Conservation (phyloP, 2,329 filamentous ascomycete genomes). For the Epichloe gansuensis region DNA sequence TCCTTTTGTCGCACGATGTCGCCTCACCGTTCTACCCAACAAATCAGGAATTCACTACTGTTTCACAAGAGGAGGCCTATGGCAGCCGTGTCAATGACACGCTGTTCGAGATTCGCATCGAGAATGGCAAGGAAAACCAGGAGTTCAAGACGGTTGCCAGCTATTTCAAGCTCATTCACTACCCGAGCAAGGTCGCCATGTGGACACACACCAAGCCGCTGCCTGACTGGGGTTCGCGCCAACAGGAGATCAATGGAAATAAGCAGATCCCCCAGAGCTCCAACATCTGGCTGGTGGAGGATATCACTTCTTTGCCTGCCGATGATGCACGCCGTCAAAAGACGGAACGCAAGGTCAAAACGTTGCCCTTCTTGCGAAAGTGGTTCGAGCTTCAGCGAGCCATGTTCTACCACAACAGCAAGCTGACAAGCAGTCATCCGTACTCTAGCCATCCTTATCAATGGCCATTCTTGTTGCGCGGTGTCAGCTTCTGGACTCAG, state of each 20-base stretch:
- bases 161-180: conserved; percentile 92
- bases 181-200: conserved; percentile 94
- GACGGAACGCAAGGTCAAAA: conserved; percentile 67
- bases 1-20: conserved; percentile 89
- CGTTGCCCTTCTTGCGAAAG: conserved; percentile 78
- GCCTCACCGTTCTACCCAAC: conserved; percentile 93
- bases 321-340: conserved; percentile 64
- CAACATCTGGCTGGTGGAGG: conserved; percentile 90
- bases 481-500: conserved; percentile 99
- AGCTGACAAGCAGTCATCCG: conserved; percentile 90
- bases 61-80: conserved; percentile 56
- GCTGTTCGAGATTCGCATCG: conserved; percentile 82
- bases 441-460: conserved; percentile 92
- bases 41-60: conserved; percentile 95
- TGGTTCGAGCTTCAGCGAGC: conserved; percentile 93
- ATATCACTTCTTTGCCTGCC: conserved; percentile 64
- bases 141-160: conserved; percentile 84
- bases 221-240: conserved; percentile 95
- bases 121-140: conserved; percentile 66
- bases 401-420: conserved; percentile 99
- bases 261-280: conserved; percentile 84
- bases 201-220: conserved; percentile 93
- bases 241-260: conserved; percentile 98
- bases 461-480: conserved; percentile 93
- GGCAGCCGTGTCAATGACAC: conserved; percentile 74